phyloP scores from a whole-genome alignment of 805 yeast species.

The Ogataea allantospora region DNA sequence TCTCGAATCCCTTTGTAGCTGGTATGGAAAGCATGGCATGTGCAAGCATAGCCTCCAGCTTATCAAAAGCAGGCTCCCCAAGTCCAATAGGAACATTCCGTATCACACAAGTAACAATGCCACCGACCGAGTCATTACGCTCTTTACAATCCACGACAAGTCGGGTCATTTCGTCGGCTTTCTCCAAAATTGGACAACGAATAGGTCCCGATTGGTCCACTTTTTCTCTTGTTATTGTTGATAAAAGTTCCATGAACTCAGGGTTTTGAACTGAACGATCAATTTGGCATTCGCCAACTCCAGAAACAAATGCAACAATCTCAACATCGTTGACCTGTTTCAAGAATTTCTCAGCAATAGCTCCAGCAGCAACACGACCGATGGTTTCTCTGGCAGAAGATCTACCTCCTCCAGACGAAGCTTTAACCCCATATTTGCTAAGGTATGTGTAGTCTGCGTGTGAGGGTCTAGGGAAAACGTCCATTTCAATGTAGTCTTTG shows the following conservation, averaged over 20 bases:
- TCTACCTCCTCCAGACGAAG: slow-evolving; percentile 96
- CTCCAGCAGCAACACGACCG: slow-evolving; percentile 99
- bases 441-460: slow-evolving; percentile 96
- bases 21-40: slow-evolving; percentile 98
- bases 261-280: slow-evolving; percentile 66
- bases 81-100: slow-evolving; percentile 93
- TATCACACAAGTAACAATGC: slow-evolving; percentile 95
- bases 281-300: slow-evolving; percentile 80
- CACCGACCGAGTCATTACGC: slow-evolving; percentile 90
- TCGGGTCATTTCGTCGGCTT: slow-evolving; percentile 77
- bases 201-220: slow-evolving; percentile 89
- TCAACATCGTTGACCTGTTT: slow-evolving; percentile 76
- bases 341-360: slow-evolving; percentile 92
- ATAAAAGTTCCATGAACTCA: slow-evolving; percentile 63
- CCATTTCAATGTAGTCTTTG: slow-evolving; percentile 92
- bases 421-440: slow-evolving; percentile 87
- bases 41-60: slow-evolving; percentile 90
- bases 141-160: slow-evolving; percentile 86
- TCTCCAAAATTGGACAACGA: slow-evolving; percentile 82
- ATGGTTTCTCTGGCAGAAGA: slow-evolving; percentile 97
- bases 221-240: slow-evolving; percentile 79
- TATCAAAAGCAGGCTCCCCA: slow-evolving; percentile 97
- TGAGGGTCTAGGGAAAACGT: slow-evolving; percentile 93
- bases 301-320: slow-evolving; percentile 94
- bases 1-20: slow-evolving; percentile 96